Base-by-base conservation (phyloP, 2,329 filamentous ascomycete species). In the Colletotrichum noveboracense region DNA sequence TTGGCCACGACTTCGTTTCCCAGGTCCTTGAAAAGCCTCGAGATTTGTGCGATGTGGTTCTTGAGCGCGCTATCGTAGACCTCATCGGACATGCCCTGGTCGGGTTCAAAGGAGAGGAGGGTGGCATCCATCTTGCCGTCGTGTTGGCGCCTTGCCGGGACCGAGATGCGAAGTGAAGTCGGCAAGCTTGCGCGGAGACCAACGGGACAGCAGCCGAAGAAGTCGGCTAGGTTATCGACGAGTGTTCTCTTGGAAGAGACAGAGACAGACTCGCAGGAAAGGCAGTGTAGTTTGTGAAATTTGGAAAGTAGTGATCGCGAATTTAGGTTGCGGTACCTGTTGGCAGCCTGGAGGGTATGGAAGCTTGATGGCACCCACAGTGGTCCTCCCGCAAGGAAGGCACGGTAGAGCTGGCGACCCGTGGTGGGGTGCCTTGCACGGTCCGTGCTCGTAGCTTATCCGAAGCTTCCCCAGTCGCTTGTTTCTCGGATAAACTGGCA, bases 21-120 rank as follows among this genome's bases (percentile, higher is more conserved):
- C 4, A 83, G 78, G 2, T 84, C 83, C 16, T 82, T 80, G 24
- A 87, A 78, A 43, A 90, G 73, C 73, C 81, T 84, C 38, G 82
- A 82, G 21, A 90, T 79, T 18, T 81, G 81, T 21, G 78, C 76
- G 26, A 85, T 80, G 76, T 91, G 88, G 1, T 78, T 67, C 74
- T 80, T 83, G 66, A 86, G 83, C 12, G 82, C 81, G 21, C 77
- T 78, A 77, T 91, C 85, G 78, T 88, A 89, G 65, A 79, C 74
- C 26, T 82, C 85, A 70, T 85, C 79, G 67, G 81, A 78, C 3
- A 72, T 68, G 48, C 77, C 79, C 32, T 75, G 70, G 68, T 79
- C 78, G 13, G 84, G 83, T 72, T 87, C 84, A 76, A 90, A 90
- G 61, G 83, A 81, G 77, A 85, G 79, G 70, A 91, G 84, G 60